Evolutionary conservation across 805 yeast genomes (phyloP), one percentile per base, ranked within the genome.

Genomic region (Nakazawaea wickerhamii): DNA sequence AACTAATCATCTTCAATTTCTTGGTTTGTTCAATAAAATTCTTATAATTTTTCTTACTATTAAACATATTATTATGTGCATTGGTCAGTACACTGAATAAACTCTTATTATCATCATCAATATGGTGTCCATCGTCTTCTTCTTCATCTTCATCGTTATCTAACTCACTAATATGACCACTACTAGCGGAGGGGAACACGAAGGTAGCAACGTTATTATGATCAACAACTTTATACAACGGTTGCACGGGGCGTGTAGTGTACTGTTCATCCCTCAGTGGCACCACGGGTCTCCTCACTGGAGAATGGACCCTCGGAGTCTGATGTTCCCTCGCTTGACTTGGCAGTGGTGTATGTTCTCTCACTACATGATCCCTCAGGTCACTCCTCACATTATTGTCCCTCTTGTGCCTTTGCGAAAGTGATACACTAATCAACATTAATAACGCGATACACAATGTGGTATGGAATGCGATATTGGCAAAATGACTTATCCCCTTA

Each of bases 401-500:
- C 13, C 22, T 15, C 18, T 31, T 31, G 15, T 28, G 6, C 17
- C 23, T 30, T 8, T 38, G 41, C 8, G 11, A 45, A 54, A 36
- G 47, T 50, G 30, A 53, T 36, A 6, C 42, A 23, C 54, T 57
- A 44, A 18, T 50, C 47, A 10, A 39, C 21, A 3, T 52, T 14
- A 40, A 49, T 52, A 28, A 48, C 9, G 17, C 19, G 26, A 40
- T 49, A 26, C 54, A 41, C 7, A 57, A 17, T 17, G 41, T 43
- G 1, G 51, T 48, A 8, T 55, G 25, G 3, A 57, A 32, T 0
- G 50, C 28, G 1, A 55, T 40, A 58, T 59, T 56, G 13, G 54
- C 50, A n/a, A 41, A 9, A 25, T 23, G 36, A 19, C 52, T 55
- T 4, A 58, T 19, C 19, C 51, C 51, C 8, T 38, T 46, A 11